phyloP scores from a whole-genome alignment of 805 yeast species.

The Kazachstania martiniae region DNA sequence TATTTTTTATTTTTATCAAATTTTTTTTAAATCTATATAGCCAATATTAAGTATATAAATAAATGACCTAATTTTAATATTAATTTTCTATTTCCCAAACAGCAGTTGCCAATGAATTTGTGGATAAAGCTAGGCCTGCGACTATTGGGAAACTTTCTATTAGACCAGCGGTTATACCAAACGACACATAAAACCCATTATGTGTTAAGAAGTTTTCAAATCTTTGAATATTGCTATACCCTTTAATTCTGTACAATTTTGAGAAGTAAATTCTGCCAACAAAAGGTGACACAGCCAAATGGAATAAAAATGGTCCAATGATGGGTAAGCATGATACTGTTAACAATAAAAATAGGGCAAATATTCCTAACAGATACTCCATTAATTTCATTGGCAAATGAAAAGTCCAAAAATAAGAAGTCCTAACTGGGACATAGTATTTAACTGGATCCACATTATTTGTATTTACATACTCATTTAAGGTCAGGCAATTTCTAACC shows the following conservation, averaged over 20 bases:
- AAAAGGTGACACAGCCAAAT: constrained; percentile 18
- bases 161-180: constrained; percentile 22
- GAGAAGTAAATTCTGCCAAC: constrained; percentile 22
- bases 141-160: constrained; percentile 22
- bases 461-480: constrained; percentile 6
- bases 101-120: constrained; percentile 19
- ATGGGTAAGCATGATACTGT: constrained; percentile 21
- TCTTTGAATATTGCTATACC: constrained; percentile 13
- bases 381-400: constrained; percentile 19
- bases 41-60: constrained; percentile 1
- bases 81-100: constrained; percentile 14
- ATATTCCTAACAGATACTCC: constrained; percentile 12
- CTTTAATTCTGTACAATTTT: constrained; percentile 13
- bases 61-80: background rate
- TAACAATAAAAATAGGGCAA: constrained; percentile 6
- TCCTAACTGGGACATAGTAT: constrained; percentile 19
- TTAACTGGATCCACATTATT: constrained; percentile 12
- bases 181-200: constrained; percentile 22
- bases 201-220: constrained; percentile 14
- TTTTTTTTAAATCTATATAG: background rate
- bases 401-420: constrained; percentile 22
- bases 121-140: constrained; percentile 17
- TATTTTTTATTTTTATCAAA: too few species aligned
- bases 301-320: constrained; percentile 22
- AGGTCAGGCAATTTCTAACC: constrained; percentile 7